Evolutionary conservation across 352 stramenopile species (phyloP).

Genomic region (Globisporangium alternatum): DNA sequence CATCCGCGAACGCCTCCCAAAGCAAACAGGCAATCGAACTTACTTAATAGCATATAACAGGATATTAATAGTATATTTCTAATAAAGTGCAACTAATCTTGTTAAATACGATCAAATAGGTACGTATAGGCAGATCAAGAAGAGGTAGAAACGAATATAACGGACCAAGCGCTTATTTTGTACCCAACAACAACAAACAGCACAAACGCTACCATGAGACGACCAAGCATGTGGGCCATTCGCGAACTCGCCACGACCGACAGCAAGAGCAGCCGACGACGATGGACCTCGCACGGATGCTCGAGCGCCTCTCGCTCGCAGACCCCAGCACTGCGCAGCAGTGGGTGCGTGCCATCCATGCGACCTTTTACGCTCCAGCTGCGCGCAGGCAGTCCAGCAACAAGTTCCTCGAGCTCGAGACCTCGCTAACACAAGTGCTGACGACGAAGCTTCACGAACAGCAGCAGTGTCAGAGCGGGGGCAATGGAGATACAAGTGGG

Average conservation of each 20-base stretch:
- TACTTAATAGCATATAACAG: not conserved
- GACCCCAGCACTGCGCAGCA: slow-evolving; percentile 7
- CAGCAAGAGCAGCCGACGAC: not conserved
- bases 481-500: not conserved
- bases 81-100: not conserved
- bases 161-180: not conserved
- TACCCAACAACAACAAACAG: slow-evolving; percentile 1
- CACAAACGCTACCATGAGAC: not conserved
- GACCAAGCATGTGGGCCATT: not conserved
- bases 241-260: not conserved
- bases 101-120: not conserved
- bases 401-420: slow-evolving; percentile 57
- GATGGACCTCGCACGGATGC: slow-evolving; percentile 10
- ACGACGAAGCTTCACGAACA: not conserved
- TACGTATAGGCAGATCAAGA: not conserved
- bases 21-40: not conserved
- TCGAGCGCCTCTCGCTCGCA: slow-evolving; percentile 2
- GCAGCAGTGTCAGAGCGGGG: slow-evolving; percentile 7
- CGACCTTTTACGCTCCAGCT: slow-evolving; percentile 27
- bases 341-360: slow-evolving; percentile 28
- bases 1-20: not conserved
- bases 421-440: slow-evolving; percentile 27
- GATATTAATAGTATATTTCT: not conserved
- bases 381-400: slow-evolving; percentile 20
- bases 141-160: not conserved